phyloP scores from a whole-genome alignment of 1,284 basidiomycete species.

The Blastosporella zonata region DNA sequence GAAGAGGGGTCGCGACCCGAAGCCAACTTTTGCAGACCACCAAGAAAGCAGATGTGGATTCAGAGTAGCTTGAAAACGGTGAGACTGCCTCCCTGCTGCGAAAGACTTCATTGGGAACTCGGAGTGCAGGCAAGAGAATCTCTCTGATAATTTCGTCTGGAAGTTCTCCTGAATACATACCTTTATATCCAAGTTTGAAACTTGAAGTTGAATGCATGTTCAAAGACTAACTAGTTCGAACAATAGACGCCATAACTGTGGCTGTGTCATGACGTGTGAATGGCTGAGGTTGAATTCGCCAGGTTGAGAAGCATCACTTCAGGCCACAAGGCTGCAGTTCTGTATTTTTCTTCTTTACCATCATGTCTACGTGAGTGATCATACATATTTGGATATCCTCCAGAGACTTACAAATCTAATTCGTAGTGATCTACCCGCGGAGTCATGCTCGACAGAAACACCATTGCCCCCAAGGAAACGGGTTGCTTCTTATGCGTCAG shows the following conservation, averaged over 20 bases:
- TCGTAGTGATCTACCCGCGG: constrained; percentile 2
- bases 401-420: not conserved
- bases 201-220: no score
- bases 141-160: constrained; percentile 18
- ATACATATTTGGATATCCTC: not conserved
- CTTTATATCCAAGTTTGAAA: no score
- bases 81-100: not conserved
- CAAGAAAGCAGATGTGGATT: constrained; percentile 17
- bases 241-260: no score
- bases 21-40: constrained; percentile 27
- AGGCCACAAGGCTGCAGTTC: not conserved
- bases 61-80: constrained; percentile 4
- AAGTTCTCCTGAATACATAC: not conserved
- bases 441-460: constrained; percentile 16
- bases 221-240: no score
- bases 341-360: not conserved
- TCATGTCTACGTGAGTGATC: constrained; percentile 8
- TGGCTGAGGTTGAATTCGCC: no score
- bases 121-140: constrained; percentile 12
- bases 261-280: no score
- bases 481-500: constrained; percentile 16
- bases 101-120: constrained; percentile 12
- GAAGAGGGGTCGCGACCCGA: constrained; percentile 24
- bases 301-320: not conserved
- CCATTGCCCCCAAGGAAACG: constrained; percentile 19